Conservation (phyloP, 768 basidiomycete genomes). For the Pleurotus salmoneostramineus region DNA sequence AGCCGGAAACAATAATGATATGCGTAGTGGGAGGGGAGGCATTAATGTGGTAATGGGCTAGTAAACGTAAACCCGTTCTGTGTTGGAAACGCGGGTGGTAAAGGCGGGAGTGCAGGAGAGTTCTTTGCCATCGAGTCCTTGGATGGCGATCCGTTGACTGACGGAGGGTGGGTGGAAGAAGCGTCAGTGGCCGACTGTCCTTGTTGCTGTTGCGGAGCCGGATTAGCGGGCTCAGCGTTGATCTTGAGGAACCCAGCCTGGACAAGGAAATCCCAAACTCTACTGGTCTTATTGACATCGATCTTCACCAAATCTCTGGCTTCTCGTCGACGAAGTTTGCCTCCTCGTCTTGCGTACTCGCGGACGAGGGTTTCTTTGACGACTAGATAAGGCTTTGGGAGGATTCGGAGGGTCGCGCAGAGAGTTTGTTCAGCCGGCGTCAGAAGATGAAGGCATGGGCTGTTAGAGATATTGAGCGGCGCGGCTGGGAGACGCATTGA, state of each 20-base stretch:
- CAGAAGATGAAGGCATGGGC: slow-evolving; percentile 86
- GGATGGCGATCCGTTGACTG: slow-evolving; percentile 29
- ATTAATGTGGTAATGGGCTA: not conserved
- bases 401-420: slow-evolving; percentile 84
- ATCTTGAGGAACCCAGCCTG: slow-evolving; percentile 81
- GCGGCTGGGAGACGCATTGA: slow-evolving; percentile 26
- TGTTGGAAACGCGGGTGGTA: slow-evolving; percentile 19
- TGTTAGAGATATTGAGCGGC: slow-evolving; percentile 88
- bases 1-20: slow-evolving; percentile 7
- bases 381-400: slow-evolving; percentile 92
- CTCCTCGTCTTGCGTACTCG: slow-evolving; percentile 87
- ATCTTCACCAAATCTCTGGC: slow-evolving; percentile 90
- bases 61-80: slow-evolving; percentile 1
- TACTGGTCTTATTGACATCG: slow-evolving; percentile 88
- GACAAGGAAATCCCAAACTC: slow-evolving; percentile 91
- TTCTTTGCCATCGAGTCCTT: slow-evolving; percentile 23
- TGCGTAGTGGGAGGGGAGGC: no score
- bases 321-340: slow-evolving; percentile 83
- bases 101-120: slow-evolving; percentile 12
- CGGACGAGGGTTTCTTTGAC: slow-evolving; percentile 95
- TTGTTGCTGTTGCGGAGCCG: slow-evolving; percentile 25
- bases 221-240: slow-evolving; percentile 41
- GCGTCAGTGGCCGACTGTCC: not conserved
- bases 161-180: slow-evolving; percentile 12
- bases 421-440: slow-evolving; percentile 83